Evolutionary conservation across 345 rosid species (phyloP).

Genomic region (Moricandia arvensis): DNA sequence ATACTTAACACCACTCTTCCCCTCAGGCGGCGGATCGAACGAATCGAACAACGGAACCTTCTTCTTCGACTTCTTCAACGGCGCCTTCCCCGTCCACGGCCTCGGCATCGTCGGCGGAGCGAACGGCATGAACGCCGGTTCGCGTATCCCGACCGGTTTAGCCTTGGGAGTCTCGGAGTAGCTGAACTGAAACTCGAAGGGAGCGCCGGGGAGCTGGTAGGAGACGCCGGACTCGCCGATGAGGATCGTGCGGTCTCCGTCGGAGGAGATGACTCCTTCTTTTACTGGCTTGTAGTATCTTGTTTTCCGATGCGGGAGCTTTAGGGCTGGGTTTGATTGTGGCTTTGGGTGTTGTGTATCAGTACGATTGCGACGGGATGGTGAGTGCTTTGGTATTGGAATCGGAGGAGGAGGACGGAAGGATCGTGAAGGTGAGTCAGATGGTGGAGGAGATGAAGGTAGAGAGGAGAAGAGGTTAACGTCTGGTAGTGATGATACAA

Average conservation of each 20-base stretch:
- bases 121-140: conserved; percentile 90
- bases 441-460: conserved; percentile 52
- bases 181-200: conserved; percentile 92
- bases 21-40: conserved; percentile 61
- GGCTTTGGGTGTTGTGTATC: conserved; percentile 30
- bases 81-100: conserved; percentile 99
- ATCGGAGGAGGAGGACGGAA: conserved; percentile 55
- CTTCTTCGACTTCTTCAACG: conserved; percentile 72
- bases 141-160: conserved; percentile 86
- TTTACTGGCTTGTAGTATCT: conserved; percentile 74
- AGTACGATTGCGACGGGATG: conserved; percentile 40
- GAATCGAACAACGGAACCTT: conserved; percentile 81
- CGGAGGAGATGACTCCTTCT: conserved; percentile 57
- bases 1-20: conserved; percentile 54
- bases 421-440: conserved; percentile 29
- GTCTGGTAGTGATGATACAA: conserved; percentile 55
- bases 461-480: conserved; percentile 75
- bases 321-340: conserved; percentile 58
- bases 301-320: conserved; percentile 60
- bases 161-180: conserved; percentile 81
- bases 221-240: conserved; percentile 83
- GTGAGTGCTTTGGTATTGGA: conserved; percentile 70
- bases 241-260: conserved; percentile 70
- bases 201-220: conserved; percentile 86
- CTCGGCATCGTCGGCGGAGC: conserved; percentile 94